phyloP scores from a whole-genome alignment of 2,329 filamentous ascomycete genomes.

The Ophiostoma sp. region DNA sequence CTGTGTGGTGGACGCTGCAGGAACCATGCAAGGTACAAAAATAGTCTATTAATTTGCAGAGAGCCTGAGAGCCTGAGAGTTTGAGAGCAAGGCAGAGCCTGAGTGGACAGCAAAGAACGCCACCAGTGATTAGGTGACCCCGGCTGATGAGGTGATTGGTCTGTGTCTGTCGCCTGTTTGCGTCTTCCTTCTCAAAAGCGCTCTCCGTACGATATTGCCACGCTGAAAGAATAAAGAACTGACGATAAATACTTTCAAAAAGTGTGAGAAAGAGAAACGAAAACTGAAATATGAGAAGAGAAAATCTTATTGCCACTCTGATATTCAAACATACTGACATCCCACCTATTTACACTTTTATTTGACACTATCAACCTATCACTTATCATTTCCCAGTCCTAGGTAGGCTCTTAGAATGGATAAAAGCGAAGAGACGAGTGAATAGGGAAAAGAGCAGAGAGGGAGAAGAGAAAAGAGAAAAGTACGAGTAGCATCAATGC shows the following conservation, averaged over 20 bases:
- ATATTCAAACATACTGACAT: neutral
- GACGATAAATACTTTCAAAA: too few relatives aligned
- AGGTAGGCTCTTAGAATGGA: too few relatives aligned
- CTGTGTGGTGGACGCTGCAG: constrained; percentile 19
- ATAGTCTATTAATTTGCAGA: neutral
- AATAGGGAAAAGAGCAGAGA: neutral
- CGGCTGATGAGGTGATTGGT: neutral
- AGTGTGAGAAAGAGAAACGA: neutral
- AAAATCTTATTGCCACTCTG: too few relatives aligned
- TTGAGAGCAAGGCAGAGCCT: neutral
- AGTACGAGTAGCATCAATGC: constrained; percentile 5
- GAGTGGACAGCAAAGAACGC: neutral
- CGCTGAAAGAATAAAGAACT: neutral
- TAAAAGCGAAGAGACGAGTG: neutral
- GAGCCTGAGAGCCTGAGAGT: neutral
- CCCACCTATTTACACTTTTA: constrained; percentile 1
- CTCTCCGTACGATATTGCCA: neutral
- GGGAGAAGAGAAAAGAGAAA: constrained; percentile 4
- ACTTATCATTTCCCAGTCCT: neutral
- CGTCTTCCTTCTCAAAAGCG: neutral
- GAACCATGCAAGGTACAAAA: constrained; percentile 23
- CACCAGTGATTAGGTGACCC: neutral
- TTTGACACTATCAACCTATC: neutral
- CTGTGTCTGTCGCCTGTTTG: neutral
- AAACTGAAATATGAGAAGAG: neutral